Evolutionary conservation across 176 grass and related monocot species (phyloP), one percentile per base, ranked within the genome.

Genomic region (Ensete glaucum): DNA sequence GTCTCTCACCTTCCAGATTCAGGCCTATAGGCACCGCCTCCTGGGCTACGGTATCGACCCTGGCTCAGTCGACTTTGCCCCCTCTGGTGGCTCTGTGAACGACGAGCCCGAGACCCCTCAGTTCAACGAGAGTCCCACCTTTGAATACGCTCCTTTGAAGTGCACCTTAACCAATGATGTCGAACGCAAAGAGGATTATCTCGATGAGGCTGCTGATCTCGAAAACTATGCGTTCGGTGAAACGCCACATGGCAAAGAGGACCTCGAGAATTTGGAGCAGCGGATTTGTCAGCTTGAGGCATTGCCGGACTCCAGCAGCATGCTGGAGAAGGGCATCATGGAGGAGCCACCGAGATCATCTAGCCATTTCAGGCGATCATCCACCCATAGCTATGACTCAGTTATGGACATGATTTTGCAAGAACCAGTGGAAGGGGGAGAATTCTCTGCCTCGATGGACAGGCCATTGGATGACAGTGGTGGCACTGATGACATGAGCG

Each of bases 41-140:
- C 11, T 89, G 67, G 80, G 80, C 74, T 78, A 87, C 53, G 91
- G 88, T 58, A 85, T 99, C 73, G 96, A 91, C 77, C 80, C 79
- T 11, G 80, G 85, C 48, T 64, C 68, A 12, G 83, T 49, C 72
- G 12, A 53, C 10, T 12, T 20, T 25, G 21, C 52, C 59, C 43
- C 70, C n/a, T 71, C 80, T 54, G 76, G 13, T 15, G 71, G 2
- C 3, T 51, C 11, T 52, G 9, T 3, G 52, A 52, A 14, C 62
- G 72, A 65, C 1, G 77, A 1, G 0, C 68, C 6, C 5, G 81
- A 85, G 62, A 80, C 81, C 78, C 81, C 86, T 9, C 66, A 83
- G 81, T 81, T 87, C 43, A 55, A 80, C 11, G 69, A 73, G 10
- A 50, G 52, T 0, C 69, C 20, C 2, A 27, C 50, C 12, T 13